Base-by-base conservation (phyloP, 768 basidiomycete genomes). In the Dendrothele bispora region DNA sequence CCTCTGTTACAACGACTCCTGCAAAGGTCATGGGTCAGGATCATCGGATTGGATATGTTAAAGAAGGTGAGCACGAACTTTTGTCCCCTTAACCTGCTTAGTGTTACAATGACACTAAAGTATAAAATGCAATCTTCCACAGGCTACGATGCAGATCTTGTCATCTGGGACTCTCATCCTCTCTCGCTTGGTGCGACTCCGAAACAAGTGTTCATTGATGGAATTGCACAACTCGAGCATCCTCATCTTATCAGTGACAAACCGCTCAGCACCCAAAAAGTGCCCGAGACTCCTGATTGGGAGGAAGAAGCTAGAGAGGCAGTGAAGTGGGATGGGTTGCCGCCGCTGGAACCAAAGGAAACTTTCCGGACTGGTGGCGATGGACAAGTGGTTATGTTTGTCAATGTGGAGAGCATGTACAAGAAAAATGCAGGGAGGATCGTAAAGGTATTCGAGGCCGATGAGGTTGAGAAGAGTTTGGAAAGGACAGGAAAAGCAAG, bases 41-140 rank as follows among this genome's bases (percentile, higher is more conserved):
- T 5, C 86, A 95, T 62, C 81, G 94, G 22, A 73, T 97, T 52
- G 94, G 94, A n/a, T 82, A 78, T 58, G 65, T 97, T 35, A 75
- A 78, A 57, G 62, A 77, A 69, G 87, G 87, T 77, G 42, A 32
- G 67, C 53, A 7, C 22, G 14, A 20, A 8, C 29, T 30, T 17
- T 46, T 30, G 10, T 12, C 24, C 6, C 41, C 34, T 32, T 38
- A 15, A 18, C 29, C 36, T 36, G n/a, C n/a, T n/a, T n/a, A n/a
- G n/a, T n/a, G n/a, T n/a, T n/a, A n/a, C n/a, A n/a, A n/a, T n/a
- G n/a, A n/a, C n/a, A n/a, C n/a, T n/a, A n/a, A n/a, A n/a, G n/a
- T n/a, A n/a, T n/a, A n/a, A n/a, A 30, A 22, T 62, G 4, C 3
- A 26, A 22, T 25, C 32, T 3, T 43, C 25, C 20, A 21, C 27